Conservation (phyloP, 768 basidiomycete species). For the Kwoniella dendrophila region DNA sequence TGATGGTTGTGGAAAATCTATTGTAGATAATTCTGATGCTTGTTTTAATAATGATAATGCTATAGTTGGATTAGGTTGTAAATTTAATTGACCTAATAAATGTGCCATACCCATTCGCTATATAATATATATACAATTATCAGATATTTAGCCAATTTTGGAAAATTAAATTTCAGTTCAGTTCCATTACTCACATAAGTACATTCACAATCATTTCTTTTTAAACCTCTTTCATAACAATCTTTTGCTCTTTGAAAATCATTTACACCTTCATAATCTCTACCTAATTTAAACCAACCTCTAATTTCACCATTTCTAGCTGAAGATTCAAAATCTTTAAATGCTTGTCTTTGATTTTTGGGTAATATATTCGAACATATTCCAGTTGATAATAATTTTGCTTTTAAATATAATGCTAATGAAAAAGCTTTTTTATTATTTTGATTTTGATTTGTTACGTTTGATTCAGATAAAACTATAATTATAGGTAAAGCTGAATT, state of each 20-base stretch:
- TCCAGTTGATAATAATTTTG: conserved; percentile 72
- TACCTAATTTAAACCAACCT: conserved; percentile 90
- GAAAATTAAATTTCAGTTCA: no score
- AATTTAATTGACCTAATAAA: conserved; percentile 79
- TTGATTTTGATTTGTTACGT: conserved; percentile 48
- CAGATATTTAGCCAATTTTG: no score
- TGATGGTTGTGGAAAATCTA: conserved; percentile 81
- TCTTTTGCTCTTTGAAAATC: conserved; percentile 74
- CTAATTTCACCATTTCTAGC: conserved; percentile 73
- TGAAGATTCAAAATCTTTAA: conserved; percentile 83
- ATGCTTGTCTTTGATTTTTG: conserved; percentile 75
- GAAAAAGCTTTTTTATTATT: conserved; percentile 65
- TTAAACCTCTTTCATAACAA: conserved; percentile 82
- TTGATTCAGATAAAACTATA: conserved; percentile 56
- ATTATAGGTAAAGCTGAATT: conserved; percentile 66
- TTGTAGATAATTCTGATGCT: conserved; percentile 73
- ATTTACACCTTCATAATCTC: conserved; percentile 84
- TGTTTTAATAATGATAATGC: conserved; percentile 75
- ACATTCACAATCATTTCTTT: conserved; percentile 73
- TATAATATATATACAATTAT: conserved; percentile 14
- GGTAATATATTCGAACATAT: conserved; percentile 61
- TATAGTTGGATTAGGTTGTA: conserved; percentile 61
- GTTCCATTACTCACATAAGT: conserved; percentile 72
- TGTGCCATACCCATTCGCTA: conserved; percentile 93
- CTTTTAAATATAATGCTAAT: conserved; percentile 76